Base-by-base conservation (phyloP, 768 basidiomycete genomes). In the Tricholoma saponaceum region DNA sequence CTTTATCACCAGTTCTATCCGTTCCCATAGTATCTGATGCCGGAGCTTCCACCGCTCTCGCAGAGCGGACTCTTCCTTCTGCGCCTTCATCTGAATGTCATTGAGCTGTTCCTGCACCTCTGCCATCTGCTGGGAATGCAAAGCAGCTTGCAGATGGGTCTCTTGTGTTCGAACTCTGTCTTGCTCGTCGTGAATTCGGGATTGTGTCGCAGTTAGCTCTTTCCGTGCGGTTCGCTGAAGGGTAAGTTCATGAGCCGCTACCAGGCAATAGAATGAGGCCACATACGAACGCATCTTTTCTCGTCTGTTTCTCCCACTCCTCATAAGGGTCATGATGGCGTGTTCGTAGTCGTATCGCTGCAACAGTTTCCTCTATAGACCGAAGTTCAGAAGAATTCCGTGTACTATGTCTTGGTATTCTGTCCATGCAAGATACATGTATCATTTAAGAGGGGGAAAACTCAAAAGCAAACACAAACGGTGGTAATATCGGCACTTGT, bases 1-100 rank as follows among this genome's bases (percentile, higher is more conserved):
- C 63, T 79, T 79, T 59, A 91, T 90, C 6, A 78, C 83, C 2
- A 59, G 66, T 68, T 91, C 87, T 53, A 89, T 81, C 4, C 84
- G 75, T 25, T 82, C 75, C 74, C 83, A 84, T 35, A 83, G 71
- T 51, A 64, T 63, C 59, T 75, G 78, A 43, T 85, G 83, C 46
- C 85, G 81, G 57, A 77, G 78, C 39, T 77, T 77, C 81, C 82
- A 84, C 8, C 63, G 68, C 4, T 71, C 70, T 46, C 73, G 70
- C 33, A 86, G 66, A 51, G 64, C 67, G 35, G 74, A 70, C 55
- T 86, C 78, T 25, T 82, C 79, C 10, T 68, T 66, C 57, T 80
- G 76, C 46, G 79, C 78, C 57, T 72, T 70, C 18, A 81, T 52
- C 30, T 76, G 71, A 54, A 87, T 56, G 0, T 61, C 57, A 2